Percentiles rank a stretch among this genome's conserved stretches.
Evolutionary conservation across 441 rosid genomes (phyloP).

Genomic region (Codiaeum variegatum): DNA sequence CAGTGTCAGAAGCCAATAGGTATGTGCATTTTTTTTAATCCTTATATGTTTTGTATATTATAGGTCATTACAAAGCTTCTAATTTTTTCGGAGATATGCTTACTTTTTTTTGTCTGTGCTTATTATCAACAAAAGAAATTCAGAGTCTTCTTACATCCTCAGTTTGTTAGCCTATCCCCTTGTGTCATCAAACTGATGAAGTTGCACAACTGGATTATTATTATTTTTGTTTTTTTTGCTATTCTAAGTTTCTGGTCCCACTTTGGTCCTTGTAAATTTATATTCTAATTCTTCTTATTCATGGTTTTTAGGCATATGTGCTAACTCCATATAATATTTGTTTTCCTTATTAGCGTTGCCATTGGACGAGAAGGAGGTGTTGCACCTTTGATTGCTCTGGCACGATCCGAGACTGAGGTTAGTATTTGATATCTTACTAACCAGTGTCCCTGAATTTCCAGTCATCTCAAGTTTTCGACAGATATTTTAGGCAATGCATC

Average conservation of each 20-base stretch:
- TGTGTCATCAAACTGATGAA: neutral
- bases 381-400: conserved; percentile 80
- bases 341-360: conserved; percentile 55
- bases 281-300: conserved; percentile 10
- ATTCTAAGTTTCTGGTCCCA: neutral
- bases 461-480: neutral
- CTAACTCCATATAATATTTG: conserved; percentile 14
- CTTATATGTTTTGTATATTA: neutral
- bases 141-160: neutral
- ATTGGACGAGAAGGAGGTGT: conserved; percentile 98
- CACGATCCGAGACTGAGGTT: conserved; percentile 86
- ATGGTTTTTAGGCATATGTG: neutral
- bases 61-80: neutral
- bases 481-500: neutral
- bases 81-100: conserved; percentile 3
- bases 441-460: neutral
- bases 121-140: neutral
- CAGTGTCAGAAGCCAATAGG: conserved; percentile 95
- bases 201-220: neutral
- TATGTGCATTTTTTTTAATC: conserved; percentile 22
- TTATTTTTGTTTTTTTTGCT: neutral
- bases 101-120: neutral
- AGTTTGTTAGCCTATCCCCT: neutral
- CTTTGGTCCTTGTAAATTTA: neutral
- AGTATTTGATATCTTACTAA: conserved; percentile 22